Evolutionary conservation across 202 grass and related monocot genomes (phyloP).

Genomic region (Zizania palustris): DNA sequence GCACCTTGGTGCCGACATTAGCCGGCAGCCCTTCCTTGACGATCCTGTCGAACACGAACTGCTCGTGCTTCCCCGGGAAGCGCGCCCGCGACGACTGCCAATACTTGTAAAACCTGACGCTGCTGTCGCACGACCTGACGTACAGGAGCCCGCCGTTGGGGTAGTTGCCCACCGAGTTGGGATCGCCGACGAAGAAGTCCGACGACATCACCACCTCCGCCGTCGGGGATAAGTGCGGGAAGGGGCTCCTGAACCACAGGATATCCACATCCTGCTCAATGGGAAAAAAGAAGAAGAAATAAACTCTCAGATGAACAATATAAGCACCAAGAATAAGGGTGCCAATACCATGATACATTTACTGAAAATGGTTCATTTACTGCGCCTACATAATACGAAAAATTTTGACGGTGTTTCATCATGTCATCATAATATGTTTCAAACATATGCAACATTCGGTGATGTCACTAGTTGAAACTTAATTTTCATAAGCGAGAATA

Average conservation of each 20-base stretch:
- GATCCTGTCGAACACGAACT: slow-evolving; percentile 57
- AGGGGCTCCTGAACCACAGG: slow-evolving; percentile 68
- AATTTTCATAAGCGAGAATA: too few species aligned
- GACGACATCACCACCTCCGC: slow-evolving; percentile 51
- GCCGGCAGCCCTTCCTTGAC: slow-evolving; percentile 51
- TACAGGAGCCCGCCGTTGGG: slow-evolving; percentile 66
- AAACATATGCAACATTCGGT: too few species aligned
- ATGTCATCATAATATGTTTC: too few species aligned
- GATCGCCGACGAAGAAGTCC: slow-evolving; percentile 61
- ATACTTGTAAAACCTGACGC: slow-evolving; percentile 51
- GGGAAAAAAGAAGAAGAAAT: not conserved
- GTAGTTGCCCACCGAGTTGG: slow-evolving; percentile 31
- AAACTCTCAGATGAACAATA: too few species aligned
- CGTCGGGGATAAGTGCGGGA: slow-evolving; percentile 12
- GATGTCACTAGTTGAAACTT: too few species aligned
- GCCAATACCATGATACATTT: too few species aligned
- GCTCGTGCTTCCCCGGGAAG: slow-evolving; percentile 60
- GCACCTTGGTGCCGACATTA: slow-evolving; percentile 36
- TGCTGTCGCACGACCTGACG: slow-evolving; percentile 31
- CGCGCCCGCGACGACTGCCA: slow-evolving; percentile 50
- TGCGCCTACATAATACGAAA: too few species aligned
- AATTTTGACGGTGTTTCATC: too few species aligned
- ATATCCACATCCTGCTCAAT: slow-evolving; percentile 65
- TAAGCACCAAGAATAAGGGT: too few species aligned
- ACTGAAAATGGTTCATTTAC: too few species aligned